phyloP scores from a whole-genome alignment of 257 asterid genomes.

The Solanum tacnaense region DNA sequence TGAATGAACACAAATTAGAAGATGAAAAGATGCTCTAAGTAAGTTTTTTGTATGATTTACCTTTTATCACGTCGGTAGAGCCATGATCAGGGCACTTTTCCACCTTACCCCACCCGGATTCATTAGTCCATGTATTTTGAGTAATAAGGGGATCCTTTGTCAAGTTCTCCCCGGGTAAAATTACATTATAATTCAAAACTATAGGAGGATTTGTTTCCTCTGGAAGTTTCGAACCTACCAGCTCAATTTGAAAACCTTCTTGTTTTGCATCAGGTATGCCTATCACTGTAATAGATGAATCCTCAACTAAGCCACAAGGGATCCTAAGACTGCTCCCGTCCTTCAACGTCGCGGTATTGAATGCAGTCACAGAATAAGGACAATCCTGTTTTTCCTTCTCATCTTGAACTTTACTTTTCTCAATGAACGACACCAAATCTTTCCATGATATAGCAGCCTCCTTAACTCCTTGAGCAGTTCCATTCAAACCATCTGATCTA shows the following conservation, averaged over 20 bases:
- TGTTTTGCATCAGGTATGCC: slow-evolving; percentile 54
- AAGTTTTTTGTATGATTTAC: slow-evolving; percentile 17
- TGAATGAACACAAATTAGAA: background rate
- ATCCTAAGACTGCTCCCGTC: slow-evolving; percentile 30
- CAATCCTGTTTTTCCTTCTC: slow-evolving; percentile 19
- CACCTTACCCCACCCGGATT: slow-evolving; percentile 75
- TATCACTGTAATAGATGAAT: slow-evolving; percentile 72
- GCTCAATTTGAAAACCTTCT: slow-evolving; percentile 56
- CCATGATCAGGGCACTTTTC: slow-evolving; percentile 81
- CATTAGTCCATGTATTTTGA: slow-evolving; percentile 79
- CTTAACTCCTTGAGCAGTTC: slow-evolving; percentile 67
- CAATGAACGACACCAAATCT: slow-evolving; percentile 25
- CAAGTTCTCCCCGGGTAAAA: slow-evolving; percentile 67
- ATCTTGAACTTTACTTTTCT: slow-evolving; percentile 18
- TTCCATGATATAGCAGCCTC: slow-evolving; percentile 64
- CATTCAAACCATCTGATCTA: slow-evolving; percentile 81
- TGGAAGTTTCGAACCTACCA: slow-evolving; percentile 44
- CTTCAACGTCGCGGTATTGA: slow-evolving; percentile 13
- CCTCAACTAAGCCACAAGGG: slow-evolving; percentile 88
- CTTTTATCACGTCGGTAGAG: slow-evolving; percentile 23
- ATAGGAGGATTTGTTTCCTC: slow-evolving; percentile 53
- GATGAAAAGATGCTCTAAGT: background rate
- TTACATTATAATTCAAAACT: slow-evolving; percentile 52
- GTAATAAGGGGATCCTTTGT: slow-evolving; percentile 56
- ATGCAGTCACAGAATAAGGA: slow-evolving; percentile 40